phyloP scores from a whole-genome alignment of 768 basidiomycete species.

The Rhizopogon sp. region DNA sequence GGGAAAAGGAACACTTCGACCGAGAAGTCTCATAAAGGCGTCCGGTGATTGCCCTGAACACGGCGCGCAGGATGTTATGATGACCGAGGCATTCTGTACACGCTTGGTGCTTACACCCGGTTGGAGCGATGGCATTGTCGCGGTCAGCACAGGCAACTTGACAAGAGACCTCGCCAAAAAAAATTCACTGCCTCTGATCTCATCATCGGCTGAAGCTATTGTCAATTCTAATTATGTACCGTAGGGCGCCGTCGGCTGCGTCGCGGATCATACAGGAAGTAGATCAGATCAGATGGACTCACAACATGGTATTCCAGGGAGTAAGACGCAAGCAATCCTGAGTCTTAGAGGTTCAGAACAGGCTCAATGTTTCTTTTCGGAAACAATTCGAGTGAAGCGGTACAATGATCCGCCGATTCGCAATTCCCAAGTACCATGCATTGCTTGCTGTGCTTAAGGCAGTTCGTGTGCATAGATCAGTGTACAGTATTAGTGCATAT shows the following conservation, averaged over 20 bases:
- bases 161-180: background rate
- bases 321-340: background rate
- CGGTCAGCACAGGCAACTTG: background rate
- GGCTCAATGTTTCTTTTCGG: background rate
- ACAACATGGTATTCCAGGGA: background rate
- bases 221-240: background rate
- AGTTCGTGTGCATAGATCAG: background rate
- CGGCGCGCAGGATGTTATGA: background rate
- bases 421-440: background rate
- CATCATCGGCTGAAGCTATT: background rate
- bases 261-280: background rate
- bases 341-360: background rate
- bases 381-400: background rate
- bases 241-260: background rate
- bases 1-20: background rate
- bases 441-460: background rate
- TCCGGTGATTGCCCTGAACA: background rate
- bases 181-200: background rate
- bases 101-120: background rate
- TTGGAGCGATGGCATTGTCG: background rate
- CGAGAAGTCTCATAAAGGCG: conserved; percentile 1
- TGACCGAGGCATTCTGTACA: background rate
- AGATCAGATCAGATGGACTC: background rate
- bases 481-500: background rate
- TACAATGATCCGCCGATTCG: background rate